These are phyloP conservation scores for Botryosphaeria dothidea DNA, from an alignment of 2,329 filamentous ascomycete species.

Conservation along the genomic window DNA sequence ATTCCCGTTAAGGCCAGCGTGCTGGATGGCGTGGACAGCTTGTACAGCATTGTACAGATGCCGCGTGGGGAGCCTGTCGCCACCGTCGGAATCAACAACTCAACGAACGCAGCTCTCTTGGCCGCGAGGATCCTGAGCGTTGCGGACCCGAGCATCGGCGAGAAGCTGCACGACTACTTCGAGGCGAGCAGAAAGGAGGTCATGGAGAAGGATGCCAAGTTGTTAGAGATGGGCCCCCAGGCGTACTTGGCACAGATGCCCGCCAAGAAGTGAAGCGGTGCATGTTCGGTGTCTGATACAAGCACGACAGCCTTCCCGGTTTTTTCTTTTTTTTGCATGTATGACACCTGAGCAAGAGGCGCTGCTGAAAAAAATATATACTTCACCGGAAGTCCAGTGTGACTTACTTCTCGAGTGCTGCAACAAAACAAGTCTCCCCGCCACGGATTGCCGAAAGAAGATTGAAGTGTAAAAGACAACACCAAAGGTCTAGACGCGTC, in stretches of 20 bases:
- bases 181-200: conserved; percentile 65
- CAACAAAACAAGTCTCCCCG: neutral
- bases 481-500: neutral
- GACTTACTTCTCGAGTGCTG: too few relatives aligned
- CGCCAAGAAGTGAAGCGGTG: conserved; percentile 12
- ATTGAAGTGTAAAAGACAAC: neutral
- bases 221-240: conserved; percentile 59
- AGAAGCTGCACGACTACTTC: conserved; percentile 63
- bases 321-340: neutral
- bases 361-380: neutral
- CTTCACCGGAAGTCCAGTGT: too few relatives aligned
- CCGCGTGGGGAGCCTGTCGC: conserved; percentile 48
- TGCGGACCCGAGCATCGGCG: conserved; percentile 56
- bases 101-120: conserved; percentile 48
- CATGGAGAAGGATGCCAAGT: conserved; percentile 58
- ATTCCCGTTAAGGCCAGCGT: conserved; percentile 52
- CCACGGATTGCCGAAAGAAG: neutral
- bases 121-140: conserved; percentile 47
- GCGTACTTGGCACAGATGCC: conserved; percentile 50
- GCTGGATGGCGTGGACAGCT: conserved; percentile 51
- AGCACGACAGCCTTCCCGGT: neutral
- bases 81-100: conserved; percentile 49
- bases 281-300: neutral
- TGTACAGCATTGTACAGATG: conserved; percentile 56
- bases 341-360: neutral